phyloP scores from a whole-genome alignment of 2,329 filamentous ascomycete species.

The Alternaria brassicae region DNA sequence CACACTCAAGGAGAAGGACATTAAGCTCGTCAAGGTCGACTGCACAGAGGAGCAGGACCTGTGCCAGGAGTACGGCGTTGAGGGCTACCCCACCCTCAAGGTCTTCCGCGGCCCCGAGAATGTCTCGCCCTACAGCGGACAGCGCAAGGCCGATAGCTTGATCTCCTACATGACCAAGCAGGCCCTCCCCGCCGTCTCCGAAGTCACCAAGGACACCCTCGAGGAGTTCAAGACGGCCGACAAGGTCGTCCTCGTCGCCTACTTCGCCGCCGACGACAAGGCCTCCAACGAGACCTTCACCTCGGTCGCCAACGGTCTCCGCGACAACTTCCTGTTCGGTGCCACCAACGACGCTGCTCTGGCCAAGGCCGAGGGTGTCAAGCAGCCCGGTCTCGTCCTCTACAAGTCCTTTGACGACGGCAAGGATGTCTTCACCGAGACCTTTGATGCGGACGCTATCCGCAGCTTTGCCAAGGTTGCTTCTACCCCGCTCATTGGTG shows the following conservation, averaged over 20 bases:
- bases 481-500: slow-evolving; percentile 88
- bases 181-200: slow-evolving; percentile 88
- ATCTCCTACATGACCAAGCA: slow-evolving; percentile 97
- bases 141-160: slow-evolving; percentile 82
- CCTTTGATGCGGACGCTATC: slow-evolving; percentile 82
- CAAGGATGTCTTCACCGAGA: slow-evolving; percentile 82
- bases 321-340: slow-evolving; percentile 93
- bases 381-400: slow-evolving; percentile 83
- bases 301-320: slow-evolving; percentile 73
- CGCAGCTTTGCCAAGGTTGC: slow-evolving; percentile 82
- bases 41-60: slow-evolving; percentile 94
- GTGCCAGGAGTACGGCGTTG: slow-evolving; percentile 87
- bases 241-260: slow-evolving; percentile 93
- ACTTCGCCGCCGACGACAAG: slow-evolving; percentile 82
- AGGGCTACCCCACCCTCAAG: slow-evolving; percentile 99
- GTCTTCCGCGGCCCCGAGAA: slow-evolving; percentile 93
- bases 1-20: slow-evolving; percentile 84
- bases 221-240: slow-evolving; percentile 98
- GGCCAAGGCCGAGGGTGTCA: slow-evolving; percentile 89
- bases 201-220: slow-evolving; percentile 79
- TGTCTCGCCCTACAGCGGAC: slow-evolving; percentile 81
- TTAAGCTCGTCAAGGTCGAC: slow-evolving; percentile 85
- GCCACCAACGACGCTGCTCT: slow-evolving; percentile 82
- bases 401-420: slow-evolving; percentile 99
- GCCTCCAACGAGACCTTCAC: slow-evolving; percentile 85